Percentiles rank a stretch among this genome's conserved stretches.
Evolutionary conservation across 176 grass and related monocot species (phyloP).

Genomic region (Poa annua): DNA sequence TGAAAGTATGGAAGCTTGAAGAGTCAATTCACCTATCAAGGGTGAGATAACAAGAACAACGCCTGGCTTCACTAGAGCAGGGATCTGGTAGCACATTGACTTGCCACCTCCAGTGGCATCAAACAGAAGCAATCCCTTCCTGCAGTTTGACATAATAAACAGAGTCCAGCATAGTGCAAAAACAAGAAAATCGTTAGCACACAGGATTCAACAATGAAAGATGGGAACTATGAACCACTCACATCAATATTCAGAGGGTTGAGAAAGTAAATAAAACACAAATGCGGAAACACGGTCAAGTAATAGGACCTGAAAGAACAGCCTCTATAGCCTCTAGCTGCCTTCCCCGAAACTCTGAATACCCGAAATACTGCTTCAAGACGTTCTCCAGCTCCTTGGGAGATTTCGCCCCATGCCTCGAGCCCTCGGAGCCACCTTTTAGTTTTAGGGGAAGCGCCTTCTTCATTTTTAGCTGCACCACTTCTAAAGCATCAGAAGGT

Average conservation of each 20-base stretch:
- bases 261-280: background rate
- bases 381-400: slow-evolving; percentile 59
- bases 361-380: slow-evolving; percentile 72
- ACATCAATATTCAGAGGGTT: too few species aligned
- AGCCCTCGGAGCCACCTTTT: slow-evolving; percentile 28
- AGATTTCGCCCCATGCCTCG: slow-evolving; percentile 35
- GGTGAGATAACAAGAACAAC: slow-evolving; percentile 97
- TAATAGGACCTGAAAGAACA: slow-evolving; percentile 74
- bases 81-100: slow-evolving; percentile 96
- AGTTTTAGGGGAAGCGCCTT: slow-evolving; percentile 61
- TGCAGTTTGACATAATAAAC: too few species aligned
- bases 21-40: slow-evolving; percentile 76
- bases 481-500: slow-evolving; percentile 3
- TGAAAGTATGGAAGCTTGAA: slow-evolving; percentile 12
- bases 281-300: background rate
- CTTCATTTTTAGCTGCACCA: slow-evolving; percentile 69
- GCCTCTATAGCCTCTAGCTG: slow-evolving; percentile 85
- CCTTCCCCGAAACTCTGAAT: slow-evolving; percentile 79
- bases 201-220: too few species aligned
- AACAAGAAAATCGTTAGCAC: slow-evolving; percentile 5
- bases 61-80: slow-evolving; percentile 81
- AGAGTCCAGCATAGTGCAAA: background rate
- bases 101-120: slow-evolving; percentile 98
- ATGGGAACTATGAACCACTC: too few species aligned
- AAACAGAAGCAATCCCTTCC: slow-evolving; percentile 97